phyloP scores from a whole-genome alignment of 352 stramenopile genomes.

The Plasmopara halstedii region DNA sequence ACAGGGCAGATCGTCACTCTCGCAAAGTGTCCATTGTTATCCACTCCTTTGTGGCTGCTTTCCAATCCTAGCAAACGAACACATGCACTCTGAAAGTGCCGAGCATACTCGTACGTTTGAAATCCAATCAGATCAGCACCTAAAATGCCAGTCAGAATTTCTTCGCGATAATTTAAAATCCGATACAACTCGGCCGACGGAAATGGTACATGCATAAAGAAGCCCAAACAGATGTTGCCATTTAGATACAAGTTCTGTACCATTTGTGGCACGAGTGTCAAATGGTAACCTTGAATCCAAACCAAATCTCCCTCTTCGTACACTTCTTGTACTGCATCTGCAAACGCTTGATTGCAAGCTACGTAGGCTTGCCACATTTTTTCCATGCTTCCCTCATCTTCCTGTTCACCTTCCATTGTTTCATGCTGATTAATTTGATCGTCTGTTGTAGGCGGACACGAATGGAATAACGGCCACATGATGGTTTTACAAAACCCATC shows the following conservation, averaged over 20 bases:
- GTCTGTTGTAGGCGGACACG: conserved; percentile 66
- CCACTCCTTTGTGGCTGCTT: conserved; percentile 83
- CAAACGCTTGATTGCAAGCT: conserved; percentile 80
- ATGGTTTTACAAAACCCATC: conserved; percentile 88
- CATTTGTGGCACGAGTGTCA: conserved; percentile 86
- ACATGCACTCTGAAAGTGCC: conserved; percentile 84
- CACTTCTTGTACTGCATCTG: conserved; percentile 77
- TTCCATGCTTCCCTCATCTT: conserved; percentile 65
- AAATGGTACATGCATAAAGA: conserved; percentile 89
- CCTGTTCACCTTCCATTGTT: conserved; percentile 31
- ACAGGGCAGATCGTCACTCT: conserved; percentile 83
- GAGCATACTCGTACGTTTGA: conserved; percentile 87
- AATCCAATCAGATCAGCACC: conserved; percentile 86
- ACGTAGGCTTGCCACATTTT: conserved; percentile 87
- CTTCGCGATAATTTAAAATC: conserved; percentile 82
- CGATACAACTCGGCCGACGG: conserved; percentile 86
- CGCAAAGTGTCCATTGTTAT: conserved; percentile 85
- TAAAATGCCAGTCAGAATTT: conserved; percentile 83
- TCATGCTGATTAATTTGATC: conserved; percentile 66
- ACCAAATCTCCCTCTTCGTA: conserved; percentile 87
- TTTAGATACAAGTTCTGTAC: conserved; percentile 86
- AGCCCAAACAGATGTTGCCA: conserved; percentile 82
- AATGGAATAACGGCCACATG: conserved; percentile 89
- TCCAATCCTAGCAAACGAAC: conserved; percentile 82
- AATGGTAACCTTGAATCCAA: conserved; percentile 89